Percentiles rank a stretch among this genome's conserved stretches.
Evolutionary conservation across 176 grass and related monocot genomes (phyloP).

Genomic region (Phyllostachys edulis): DNA sequence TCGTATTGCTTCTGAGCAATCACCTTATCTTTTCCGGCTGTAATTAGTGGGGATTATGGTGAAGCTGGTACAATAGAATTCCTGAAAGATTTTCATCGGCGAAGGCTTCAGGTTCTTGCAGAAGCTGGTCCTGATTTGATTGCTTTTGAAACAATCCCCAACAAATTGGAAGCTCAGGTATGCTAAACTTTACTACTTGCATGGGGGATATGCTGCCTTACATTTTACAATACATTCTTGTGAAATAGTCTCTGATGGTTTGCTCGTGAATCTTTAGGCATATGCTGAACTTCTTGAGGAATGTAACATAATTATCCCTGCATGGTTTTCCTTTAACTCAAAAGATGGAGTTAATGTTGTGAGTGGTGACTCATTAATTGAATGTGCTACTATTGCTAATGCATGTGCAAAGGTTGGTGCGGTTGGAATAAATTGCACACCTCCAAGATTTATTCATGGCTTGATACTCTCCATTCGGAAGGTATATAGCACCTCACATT

Average conservation of each 20-base stretch:
- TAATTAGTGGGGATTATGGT: slow-evolving; percentile 75
- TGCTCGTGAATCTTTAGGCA: slow-evolving; percentile 45
- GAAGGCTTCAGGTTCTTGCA: slow-evolving; percentile 75
- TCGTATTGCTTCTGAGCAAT: background rate
- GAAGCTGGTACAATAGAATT: slow-evolving; percentile 61
- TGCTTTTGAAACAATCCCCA: slow-evolving; percentile 95
- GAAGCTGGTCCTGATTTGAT: slow-evolving; percentile 80
- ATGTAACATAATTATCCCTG: slow-evolving; percentile 68
- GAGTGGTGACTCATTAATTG: slow-evolving; percentile 78
- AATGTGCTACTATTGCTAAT: slow-evolving; percentile 76
- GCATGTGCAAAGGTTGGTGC: slow-evolving; percentile 67
- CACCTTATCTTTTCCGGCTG: slow-evolving; percentile 19
- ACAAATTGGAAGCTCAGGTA: slow-evolving; percentile 97
- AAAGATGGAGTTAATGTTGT: slow-evolving; percentile 87
- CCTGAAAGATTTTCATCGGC: slow-evolving; percentile 86
- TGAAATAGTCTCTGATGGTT: slow-evolving; percentile 18
- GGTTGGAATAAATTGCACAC: slow-evolving; percentile 94
- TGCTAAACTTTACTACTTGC: background rate
- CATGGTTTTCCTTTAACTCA: slow-evolving; percentile 96
- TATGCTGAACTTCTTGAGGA: slow-evolving; percentile 91
- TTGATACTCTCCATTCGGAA: slow-evolving; percentile 70
- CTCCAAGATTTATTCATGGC: slow-evolving; percentile 88
- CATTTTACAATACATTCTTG: slow-evolving; percentile 15
- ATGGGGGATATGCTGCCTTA: background rate
- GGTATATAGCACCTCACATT: slow-evolving; percentile 38